phyloP scores from a whole-genome alignment of 2,329 filamentous ascomycete genomes.

The Pestalotiopsis sp. region DNA sequence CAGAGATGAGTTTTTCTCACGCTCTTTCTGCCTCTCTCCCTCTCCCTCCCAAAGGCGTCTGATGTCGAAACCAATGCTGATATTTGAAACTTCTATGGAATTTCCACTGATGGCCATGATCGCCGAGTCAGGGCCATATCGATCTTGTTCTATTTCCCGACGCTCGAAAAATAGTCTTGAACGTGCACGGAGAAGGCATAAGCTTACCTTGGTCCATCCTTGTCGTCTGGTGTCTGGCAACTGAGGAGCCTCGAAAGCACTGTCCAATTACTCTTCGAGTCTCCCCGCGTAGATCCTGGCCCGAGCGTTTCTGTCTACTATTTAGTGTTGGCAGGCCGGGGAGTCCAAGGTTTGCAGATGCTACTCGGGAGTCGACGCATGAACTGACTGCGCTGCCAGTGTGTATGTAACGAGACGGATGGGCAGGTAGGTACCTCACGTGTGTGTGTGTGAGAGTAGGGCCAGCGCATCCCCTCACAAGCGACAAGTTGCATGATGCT shows the following conservation, averaged over 20 bases:
- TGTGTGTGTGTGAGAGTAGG: too few relatives aligned
- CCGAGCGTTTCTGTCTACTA: neutral
- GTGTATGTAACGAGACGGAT: neutral
- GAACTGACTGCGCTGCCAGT: neutral
- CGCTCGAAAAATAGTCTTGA: neutral
- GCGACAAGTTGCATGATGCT: too few relatives aligned
- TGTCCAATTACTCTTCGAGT: neutral
- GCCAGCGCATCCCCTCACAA: too few relatives aligned
- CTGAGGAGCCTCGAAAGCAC: neutral
- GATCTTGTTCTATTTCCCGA: neutral
- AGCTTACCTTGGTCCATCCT: neutral
- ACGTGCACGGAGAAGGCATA: neutral
- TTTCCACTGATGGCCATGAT: neutral
- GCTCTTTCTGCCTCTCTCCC: neutral
- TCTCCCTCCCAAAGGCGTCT: neutral
- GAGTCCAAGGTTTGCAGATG: too few relatives aligned
- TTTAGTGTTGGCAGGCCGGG: too few relatives aligned
- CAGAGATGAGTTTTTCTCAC: neutral
- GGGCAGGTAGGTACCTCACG: neutral
- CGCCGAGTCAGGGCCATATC: neutral
- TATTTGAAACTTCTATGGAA: neutral
- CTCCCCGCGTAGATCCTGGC: neutral
- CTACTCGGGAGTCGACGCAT: neutral
- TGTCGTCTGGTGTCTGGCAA: neutral
- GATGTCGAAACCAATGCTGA: neutral